Base-by-base conservation (phyloP, 176 grass and related monocot species). In the Bolboschoenus planiculmis region DNA sequence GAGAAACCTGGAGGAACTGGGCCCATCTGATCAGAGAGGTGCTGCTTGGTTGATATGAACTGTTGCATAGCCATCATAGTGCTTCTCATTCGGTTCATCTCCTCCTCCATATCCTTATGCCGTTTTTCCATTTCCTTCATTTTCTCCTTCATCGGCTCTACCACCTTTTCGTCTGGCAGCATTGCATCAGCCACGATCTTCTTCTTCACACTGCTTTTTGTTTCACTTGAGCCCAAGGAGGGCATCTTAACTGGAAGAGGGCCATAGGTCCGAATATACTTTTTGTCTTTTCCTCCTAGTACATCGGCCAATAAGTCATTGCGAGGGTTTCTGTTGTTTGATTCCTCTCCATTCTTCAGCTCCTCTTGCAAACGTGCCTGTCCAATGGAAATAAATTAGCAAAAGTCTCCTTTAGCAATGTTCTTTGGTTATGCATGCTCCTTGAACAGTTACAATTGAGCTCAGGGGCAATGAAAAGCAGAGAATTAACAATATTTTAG, bases 91-190 rank as follows among this genome's bases (percentile, higher is more conserved):
- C 29, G 76, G n/a, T 64, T 58, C 67, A 86, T 88, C 81, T 85
- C 72, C 21, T 83, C 64, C 71, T 88, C 79, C 88, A 90, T 73
- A 33, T 75, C 87, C 65, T 68, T 82, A 54, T 90, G 82, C 21
- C 56, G 83, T 72, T 84, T 84, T 81, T 93, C 86, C 91, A 88
- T 86, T 24, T 51, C 84, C 66, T 84, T 43, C 79, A 93, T 88
- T 71, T 93, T 90, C 21, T 88, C 63, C 79, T 73, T 88, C 86
- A 86, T 57, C 6, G 39, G 31, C 14, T 42, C 67, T 31, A 81
- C 80, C 65, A 84, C 83, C 2, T 93, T 82, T 68, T 90, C 83
- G 68, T 80, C 88, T 20, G 20, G 79, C 65, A 53, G 71, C 67
- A 83, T 93, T 64, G 88, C 91, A 67, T 84, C 86, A 54, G 82